phyloP scores from a whole-genome alignment of 108 stramenopile genomes.

The Nitzschia sp. region DNA sequence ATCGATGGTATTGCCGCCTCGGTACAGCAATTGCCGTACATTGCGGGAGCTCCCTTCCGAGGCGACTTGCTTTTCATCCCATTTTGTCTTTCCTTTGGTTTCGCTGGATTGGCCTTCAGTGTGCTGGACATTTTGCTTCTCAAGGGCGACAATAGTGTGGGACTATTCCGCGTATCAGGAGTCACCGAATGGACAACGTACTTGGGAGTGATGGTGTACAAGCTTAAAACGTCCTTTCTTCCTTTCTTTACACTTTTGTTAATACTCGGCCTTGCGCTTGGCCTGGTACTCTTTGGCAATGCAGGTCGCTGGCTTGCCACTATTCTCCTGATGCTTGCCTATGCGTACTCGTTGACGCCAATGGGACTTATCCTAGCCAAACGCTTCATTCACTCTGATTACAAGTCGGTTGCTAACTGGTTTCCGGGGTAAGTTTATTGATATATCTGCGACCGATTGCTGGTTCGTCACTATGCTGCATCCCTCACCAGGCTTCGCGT shows the following conservation, averaged over 20 bases:
- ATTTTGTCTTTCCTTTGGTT: constrained; percentile 26
- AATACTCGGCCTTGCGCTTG: constrained; percentile 29
- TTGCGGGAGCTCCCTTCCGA: constrained; percentile 18
- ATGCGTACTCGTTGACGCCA: constrained; percentile 40
- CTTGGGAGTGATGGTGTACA: constrained; percentile 31
- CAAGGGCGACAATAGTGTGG: constrained; percentile 32
- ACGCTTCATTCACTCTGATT: constrained; percentile 33
- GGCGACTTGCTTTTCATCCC: constrained; percentile 32
- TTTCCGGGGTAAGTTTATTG: constrained; percentile 31
- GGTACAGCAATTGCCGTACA: constrained; percentile 37
- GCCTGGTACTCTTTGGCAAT: constrained; percentile 32
- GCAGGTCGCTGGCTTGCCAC: constrained; percentile 40
- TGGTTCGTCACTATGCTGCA: neutral
- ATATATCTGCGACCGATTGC: neutral
- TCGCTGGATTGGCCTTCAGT: constrained; percentile 30
- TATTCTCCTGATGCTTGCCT: constrained; percentile 28
- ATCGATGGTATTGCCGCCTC: constrained; percentile 18
- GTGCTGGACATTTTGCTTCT: constrained; percentile 35
- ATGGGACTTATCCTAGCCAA: constrained; percentile 46
- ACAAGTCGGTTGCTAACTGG: constrained; percentile 37
- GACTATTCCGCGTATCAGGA: constrained; percentile 33
- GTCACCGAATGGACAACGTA: constrained; percentile 32
- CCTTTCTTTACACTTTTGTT: constrained; percentile 33
- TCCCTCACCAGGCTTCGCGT: too few relatives aligned
- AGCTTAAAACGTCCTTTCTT: constrained; percentile 18